Evolutionary conservation across 495 filamentous ascomycete genomes (phyloP).

Genomic region (Talaromyces stipitatus): DNA sequence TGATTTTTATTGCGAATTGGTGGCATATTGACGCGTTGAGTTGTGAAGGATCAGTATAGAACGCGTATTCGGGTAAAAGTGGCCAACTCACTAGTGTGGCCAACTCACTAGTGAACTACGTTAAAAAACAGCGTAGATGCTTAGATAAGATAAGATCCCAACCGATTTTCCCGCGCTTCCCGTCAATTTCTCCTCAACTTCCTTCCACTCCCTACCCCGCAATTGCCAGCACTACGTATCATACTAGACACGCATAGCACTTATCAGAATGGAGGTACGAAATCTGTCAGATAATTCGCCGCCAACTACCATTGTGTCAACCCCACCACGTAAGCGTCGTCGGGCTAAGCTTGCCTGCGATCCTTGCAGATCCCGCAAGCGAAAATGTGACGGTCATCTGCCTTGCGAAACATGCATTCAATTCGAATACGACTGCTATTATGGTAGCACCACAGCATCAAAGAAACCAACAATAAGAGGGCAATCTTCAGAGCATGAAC

Average conservation of each 20-base stretch:
- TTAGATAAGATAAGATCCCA: neutral
- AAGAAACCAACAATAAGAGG: neutral
- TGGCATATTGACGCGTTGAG: no score
- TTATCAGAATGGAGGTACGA: neutral
- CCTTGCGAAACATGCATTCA: constrained; percentile 39
- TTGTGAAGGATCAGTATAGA: no score
- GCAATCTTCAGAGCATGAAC: neutral
- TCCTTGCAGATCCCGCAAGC: constrained; percentile 41
- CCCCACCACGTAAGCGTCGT: constrained; percentile 21
- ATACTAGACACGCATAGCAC: neutral
- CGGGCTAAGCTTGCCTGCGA: constrained; percentile 34
- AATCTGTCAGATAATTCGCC: neutral
- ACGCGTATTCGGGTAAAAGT: no score
- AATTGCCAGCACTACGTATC: no score
- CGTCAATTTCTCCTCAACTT: neutral
- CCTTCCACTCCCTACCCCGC: neutral
- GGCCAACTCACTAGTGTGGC: no score
- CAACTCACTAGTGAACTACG: no score
- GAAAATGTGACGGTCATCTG: constrained; percentile 37
- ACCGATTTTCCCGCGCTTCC: constrained; percentile 4
- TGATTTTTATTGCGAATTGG: no score
- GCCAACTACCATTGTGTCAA: neutral
- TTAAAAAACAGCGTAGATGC: no score
- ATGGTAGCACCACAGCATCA: constrained; percentile 10
- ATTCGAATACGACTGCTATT: constrained; percentile 42